Base-by-base conservation (phyloP, 2,329 filamentous ascomycete species). In the Fusarium sp. region DNA sequence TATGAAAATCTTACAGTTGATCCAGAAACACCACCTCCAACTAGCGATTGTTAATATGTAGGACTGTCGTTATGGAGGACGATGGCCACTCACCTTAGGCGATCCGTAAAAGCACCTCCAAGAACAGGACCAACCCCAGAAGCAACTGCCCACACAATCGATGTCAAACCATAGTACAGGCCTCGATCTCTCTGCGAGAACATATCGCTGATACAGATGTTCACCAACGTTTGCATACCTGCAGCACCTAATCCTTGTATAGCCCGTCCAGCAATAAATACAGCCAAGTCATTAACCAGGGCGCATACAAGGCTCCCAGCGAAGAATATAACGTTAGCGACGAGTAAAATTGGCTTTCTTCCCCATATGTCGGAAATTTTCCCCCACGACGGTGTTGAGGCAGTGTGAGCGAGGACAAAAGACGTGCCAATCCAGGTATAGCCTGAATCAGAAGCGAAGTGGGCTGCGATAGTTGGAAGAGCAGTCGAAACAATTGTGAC, bases 351-450 rank as follows among this genome's bases (percentile, higher is more conserved):
- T 0, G 83, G 83, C 70, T 87, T 87, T 8, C 86, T 81, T 4
- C 86, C 86, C 82, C 83, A 89, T 34, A 88, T 87, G 64, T 89
- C 86, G 2, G 82, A 83, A 36, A 88, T 76, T 63, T 86, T 86
- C 6, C 89, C 90, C 91, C 91, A 94, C n/a, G 91, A 85, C 1
- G 91, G 90, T 1, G 86, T 87, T 3, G 84, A 84, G 0, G 91
- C 89, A 0, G 91, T 89, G 72, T 88, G 88, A 16, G 89, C 89
- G 12, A 94, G 85, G 5, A 93, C 82, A 76, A 91, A 94, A 0
- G 91, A 88, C 30, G 86, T 89, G 1, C 91, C 92, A 63, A 95
- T 91, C 92, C 92, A 94, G 15, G 89, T 88, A 78, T 93, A 94
- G 8, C 90, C 90, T 1, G 87, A 82, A 16, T 85, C 87, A 31